Conservation (phyloP, 2,329 filamentous ascomycete species). For the Neonectria ditissima region DNA sequence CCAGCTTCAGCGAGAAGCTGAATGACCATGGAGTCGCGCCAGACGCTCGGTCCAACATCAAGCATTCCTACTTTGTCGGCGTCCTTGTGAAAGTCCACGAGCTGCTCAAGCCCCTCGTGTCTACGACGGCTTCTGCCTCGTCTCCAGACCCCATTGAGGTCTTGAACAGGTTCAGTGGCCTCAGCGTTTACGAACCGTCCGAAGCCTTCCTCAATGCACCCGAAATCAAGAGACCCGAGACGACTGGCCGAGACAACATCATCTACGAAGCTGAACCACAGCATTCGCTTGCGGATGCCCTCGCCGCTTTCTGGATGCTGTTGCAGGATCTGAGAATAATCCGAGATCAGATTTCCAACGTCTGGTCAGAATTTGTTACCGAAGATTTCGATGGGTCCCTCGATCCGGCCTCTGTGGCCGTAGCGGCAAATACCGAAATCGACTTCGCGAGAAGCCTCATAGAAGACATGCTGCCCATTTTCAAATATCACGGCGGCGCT, state of each 20-base stretch:
- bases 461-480: background rate
- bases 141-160: background rate
- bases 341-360: conserved; percentile 45
- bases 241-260: background rate
- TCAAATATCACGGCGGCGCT: background rate
- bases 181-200: conserved; percentile 1
- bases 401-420: conserved; percentile 49
- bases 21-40: conserved; percentile 29
- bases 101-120: conserved; percentile 33
- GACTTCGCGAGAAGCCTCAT: conserved; percentile 48
- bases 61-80: conserved; percentile 49
- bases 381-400: conserved; percentile 25
- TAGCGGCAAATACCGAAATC: conserved; percentile 53
- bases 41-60: conserved; percentile 38
- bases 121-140: background rate
- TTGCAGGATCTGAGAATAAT: conserved; percentile 47
- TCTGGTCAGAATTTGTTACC: conserved; percentile 40
- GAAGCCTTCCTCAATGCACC: background rate
- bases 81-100: conserved; percentile 51
- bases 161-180: background rate
- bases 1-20: conserved; percentile 42
- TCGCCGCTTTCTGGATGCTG: conserved; percentile 44
- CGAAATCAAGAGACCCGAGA: background rate
- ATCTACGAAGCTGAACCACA: conserved; percentile 50
- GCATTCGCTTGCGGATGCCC: conserved; percentile 39